Conservation (phyloP, 352 stramenopile genomes). For the Thalassiosira ordinaria region DNA sequence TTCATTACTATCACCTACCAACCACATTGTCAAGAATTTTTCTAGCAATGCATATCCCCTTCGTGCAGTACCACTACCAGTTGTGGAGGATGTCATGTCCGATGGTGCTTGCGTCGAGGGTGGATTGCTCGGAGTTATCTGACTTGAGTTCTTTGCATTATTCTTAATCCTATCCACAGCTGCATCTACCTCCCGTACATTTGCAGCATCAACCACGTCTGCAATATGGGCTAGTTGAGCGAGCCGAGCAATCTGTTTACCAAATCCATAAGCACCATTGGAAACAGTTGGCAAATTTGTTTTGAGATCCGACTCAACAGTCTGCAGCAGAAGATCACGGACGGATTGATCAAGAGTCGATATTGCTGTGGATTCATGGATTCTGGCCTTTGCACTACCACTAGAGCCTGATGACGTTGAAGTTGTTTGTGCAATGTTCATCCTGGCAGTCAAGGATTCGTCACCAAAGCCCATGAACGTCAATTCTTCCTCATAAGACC, state of each 20-base stretch:
- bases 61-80: constrained; percentile 12
- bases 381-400: constrained; percentile 5
- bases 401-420: constrained; percentile 5
- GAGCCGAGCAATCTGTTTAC: constrained; percentile 79
- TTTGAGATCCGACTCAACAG: constrained; percentile 70
- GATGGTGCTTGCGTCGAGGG: not conserved
- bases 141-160: constrained; percentile 22
- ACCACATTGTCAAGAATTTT: constrained; percentile 53
- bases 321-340: constrained; percentile 63
- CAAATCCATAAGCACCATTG: constrained; percentile 80
- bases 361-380: constrained; percentile 31
- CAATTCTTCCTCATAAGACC: constrained; percentile 76
- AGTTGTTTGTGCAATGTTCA: constrained; percentile 25
- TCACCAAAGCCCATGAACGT: constrained; percentile 65
- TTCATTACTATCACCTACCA: constrained; percentile 27
- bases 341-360: constrained; percentile 48
- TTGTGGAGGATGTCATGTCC: not conserved
- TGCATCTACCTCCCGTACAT: constrained; percentile 21
- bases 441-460: constrained; percentile 21
- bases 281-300: constrained; percentile 61
- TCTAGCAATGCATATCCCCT: constrained; percentile 46
- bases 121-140: not conserved
- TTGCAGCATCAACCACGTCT: constrained; percentile 47
- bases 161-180: constrained; percentile 21
- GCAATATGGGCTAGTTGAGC: constrained; percentile 79